Evolutionary conservation across 345 rosid genomes (phyloP).

Genomic region (Odontarrhena argentea): DNA sequence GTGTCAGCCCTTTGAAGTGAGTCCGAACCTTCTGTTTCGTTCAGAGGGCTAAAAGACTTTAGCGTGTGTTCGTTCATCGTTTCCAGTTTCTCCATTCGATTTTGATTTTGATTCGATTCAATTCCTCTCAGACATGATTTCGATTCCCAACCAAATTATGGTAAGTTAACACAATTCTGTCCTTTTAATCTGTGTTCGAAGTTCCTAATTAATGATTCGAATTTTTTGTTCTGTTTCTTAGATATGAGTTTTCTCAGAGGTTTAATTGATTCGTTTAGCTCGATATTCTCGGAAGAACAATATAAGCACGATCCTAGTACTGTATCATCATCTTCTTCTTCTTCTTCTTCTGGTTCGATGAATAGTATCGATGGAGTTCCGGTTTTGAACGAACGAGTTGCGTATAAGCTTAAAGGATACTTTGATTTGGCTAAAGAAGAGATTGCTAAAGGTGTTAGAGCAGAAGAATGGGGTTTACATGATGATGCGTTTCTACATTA

Average conservation of each 20-base stretch:
- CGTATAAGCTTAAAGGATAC: conserved; percentile 91
- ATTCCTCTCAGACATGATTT: conserved; percentile 31
- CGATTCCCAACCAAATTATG: conserved; percentile 10
- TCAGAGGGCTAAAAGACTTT: background rate
- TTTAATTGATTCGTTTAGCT: conserved; percentile 63
- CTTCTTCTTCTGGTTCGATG: conserved; percentile 43
- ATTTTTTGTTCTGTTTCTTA: background rate
- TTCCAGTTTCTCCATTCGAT: conserved; percentile 1
- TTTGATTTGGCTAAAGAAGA: conserved; percentile 81
- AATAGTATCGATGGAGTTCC: conserved; percentile 47
- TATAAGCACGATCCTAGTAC: conserved; percentile 41
- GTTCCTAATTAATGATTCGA: conserved; percentile 55
- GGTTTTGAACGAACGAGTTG: conserved; percentile 71
- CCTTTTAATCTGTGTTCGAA: conserved; percentile 37
- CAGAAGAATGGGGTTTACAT: conserved; percentile 91
- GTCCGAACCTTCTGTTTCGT: background rate
- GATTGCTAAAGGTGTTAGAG: conserved; percentile 73
- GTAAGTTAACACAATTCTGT: conserved; percentile 19
- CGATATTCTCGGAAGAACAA: conserved; percentile 47
- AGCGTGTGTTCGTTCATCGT: background rate
- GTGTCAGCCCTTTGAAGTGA: background rate
- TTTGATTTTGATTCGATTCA: conserved; percentile 17
- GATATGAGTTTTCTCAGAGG: conserved; percentile 69
- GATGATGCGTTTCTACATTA: conserved; percentile 82
- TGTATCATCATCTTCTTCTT: conserved; percentile 7